phyloP scores from a whole-genome alignment of 2,329 filamentous ascomycete genomes.

The Cytospora piceicola region DNA sequence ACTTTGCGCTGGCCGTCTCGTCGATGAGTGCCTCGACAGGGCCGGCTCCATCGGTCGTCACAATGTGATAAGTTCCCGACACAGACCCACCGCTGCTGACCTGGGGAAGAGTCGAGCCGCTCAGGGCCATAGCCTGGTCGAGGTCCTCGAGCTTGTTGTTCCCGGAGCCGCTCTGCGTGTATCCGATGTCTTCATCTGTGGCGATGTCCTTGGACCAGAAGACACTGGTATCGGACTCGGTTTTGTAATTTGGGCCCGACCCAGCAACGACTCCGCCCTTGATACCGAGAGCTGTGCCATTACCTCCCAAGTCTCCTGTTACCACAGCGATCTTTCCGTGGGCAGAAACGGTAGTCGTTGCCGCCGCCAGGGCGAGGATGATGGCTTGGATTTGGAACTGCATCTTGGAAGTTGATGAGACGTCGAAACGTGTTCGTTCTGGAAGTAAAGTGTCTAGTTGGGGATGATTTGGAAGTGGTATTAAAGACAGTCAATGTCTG shows the following conservation, averaged over 20 bases:
- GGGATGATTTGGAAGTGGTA: background rate
- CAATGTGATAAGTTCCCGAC: constrained; percentile 32
- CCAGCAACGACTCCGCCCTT: constrained; percentile 41
- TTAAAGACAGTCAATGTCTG: constrained; percentile 18
- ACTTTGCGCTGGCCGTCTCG: constrained; percentile 32
- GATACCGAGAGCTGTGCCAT: constrained; percentile 45
- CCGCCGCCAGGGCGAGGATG: constrained; percentile 33
- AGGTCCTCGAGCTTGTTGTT: constrained; percentile 28
- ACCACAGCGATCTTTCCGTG: constrained; percentile 38
- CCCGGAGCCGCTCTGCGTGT: constrained; percentile 26
- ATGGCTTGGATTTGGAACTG: constrained; percentile 35
- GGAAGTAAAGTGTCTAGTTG: background rate
- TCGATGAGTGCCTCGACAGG: constrained; percentile 33
- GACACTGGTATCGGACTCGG: constrained; percentile 51
- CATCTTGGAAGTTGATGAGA: constrained; percentile 33
- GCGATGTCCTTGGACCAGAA: constrained; percentile 42
- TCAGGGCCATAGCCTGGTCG: constrained; percentile 25
- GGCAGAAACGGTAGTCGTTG: constrained; percentile 37
- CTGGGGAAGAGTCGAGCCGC: constrained; percentile 32
- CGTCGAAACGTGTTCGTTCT: background rate
- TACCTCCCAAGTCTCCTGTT: constrained; percentile 43
- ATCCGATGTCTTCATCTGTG: constrained; percentile 31
- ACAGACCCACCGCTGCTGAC: constrained; percentile 19
- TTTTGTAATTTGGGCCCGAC: constrained; percentile 33
- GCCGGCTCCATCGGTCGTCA: constrained; percentile 33